A percentile compares a stretch with the other conserved stretches of the same genome.
These are phyloP conservation scores for Xylaria grammica DNA, from an alignment of 495 filamentous ascomycete species.

Conservation along the genomic window DNA sequence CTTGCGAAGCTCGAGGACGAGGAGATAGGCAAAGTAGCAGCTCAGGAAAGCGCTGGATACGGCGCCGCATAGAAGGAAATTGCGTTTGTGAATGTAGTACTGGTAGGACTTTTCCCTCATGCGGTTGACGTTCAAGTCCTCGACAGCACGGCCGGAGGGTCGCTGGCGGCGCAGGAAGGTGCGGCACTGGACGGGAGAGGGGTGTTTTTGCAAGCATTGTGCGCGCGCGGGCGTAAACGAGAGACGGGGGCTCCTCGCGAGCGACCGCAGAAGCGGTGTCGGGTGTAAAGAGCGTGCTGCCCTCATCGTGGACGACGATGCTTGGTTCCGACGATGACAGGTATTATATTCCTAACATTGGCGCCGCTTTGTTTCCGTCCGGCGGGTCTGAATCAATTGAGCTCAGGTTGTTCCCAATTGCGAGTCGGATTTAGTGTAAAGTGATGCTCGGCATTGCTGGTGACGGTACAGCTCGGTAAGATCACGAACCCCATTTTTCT, in stretches of 20 bases:
- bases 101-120: conserved; percentile 45
- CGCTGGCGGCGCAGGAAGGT: conserved; percentile 40
- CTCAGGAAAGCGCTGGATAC: conserved; percentile 55
- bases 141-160: conserved; percentile 38
- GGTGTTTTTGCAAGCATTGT: conserved; percentile 11
- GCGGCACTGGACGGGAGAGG: conserved; percentile 35
- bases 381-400: not conserved
- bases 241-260: conserved; percentile 10
- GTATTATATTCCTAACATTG: not conserved
- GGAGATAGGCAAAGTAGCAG: conserved; percentile 49
- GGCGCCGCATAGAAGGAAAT: conserved; percentile 53
- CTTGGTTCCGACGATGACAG: not conserved
- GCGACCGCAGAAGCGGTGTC: conserved; percentile 21
- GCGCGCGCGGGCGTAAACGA: conserved; percentile 2
- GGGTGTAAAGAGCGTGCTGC: conserved; percentile 27
- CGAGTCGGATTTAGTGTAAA: too few relatives aligned
- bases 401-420: not conserved
- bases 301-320: conserved; percentile 28
- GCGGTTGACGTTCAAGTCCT: conserved; percentile 52
- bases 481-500: too few relatives aligned
- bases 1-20: conserved; percentile 42
- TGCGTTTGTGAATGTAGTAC: conserved; percentile 51
- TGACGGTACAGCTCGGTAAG: too few relatives aligned
- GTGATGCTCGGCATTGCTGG: too few relatives aligned
- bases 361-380: not conserved